A percentile compares a stretch with the other conserved stretches of the same genome.
Evolutionary conservation across 1,139 yeast genomes (phyloP).

Genomic region (Geotrichum restrictum): DNA sequence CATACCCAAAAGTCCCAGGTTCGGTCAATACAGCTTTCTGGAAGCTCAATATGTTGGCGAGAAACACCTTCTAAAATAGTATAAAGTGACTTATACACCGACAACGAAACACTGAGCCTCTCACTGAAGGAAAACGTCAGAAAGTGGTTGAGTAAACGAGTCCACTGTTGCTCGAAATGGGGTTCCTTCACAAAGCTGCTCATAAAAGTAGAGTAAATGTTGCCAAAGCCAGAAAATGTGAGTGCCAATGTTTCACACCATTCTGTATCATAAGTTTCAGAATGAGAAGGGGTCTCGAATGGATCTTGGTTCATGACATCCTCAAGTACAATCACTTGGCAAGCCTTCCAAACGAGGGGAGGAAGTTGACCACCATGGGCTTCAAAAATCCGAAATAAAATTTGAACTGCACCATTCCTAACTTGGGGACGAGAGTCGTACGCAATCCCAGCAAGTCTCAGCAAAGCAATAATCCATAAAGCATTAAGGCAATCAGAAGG

Average conservation of each 20-base stretch:
- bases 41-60: constrained; percentile 28
- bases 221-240: constrained; percentile 56
- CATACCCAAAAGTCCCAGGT: constrained; percentile 63
- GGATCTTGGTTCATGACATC: constrained; percentile 35
- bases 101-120: constrained; percentile 48
- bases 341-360: constrained; percentile 38
- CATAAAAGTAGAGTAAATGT: constrained; percentile 49
- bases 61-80: constrained; percentile 45
- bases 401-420: constrained; percentile 82
- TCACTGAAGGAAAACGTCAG: constrained; percentile 41
- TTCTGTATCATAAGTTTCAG: constrained; percentile 37
- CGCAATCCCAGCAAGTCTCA: constrained; percentile 59
- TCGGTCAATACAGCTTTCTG: constrained; percentile 42
- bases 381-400: constrained; percentile 78
- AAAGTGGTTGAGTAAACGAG: constrained; percentile 49
- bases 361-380: constrained; percentile 62
- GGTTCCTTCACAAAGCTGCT: constrained; percentile 34
- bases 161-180: constrained; percentile 45
- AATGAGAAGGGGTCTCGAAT: constrained; percentile 5
- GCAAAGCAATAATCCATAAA: constrained; percentile 64
- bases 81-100: constrained; percentile 51
- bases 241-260: constrained; percentile 57
- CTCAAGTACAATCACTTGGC: constrained; percentile 39
- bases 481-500: constrained; percentile 28
- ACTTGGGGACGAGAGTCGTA: constrained; percentile 71